Evolutionary conservation across 345 rosid genomes (phyloP).

Genomic region (Citrus glauca): DNA sequence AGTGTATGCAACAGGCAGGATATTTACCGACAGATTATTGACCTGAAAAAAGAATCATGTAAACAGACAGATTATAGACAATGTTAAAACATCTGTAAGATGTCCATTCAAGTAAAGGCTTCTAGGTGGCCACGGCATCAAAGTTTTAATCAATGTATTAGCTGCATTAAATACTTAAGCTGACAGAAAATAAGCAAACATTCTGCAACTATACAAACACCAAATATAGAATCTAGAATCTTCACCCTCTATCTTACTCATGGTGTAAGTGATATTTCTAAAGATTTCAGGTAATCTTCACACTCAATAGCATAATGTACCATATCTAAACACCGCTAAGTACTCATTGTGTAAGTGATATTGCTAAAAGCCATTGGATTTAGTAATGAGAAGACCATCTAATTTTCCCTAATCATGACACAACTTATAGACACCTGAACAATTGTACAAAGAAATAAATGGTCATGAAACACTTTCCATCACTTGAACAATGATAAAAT

Average conservation of each 20-base stretch:
- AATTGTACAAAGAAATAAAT: not conserved
- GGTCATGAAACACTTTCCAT: not conserved
- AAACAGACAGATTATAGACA: not conserved
- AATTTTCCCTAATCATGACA: not conserved
- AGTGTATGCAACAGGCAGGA: slow-evolving; percentile 57
- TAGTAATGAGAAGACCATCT: not conserved
- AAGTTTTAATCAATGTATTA: not conserved
- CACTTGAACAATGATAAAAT: not conserved
- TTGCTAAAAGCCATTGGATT: not conserved
- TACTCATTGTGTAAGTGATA: too few relatives aligned
- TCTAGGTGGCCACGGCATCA: not conserved
- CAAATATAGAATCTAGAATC: not conserved
- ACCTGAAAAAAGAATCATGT: slow-evolving; percentile 38
- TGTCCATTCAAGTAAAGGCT: slow-evolving; percentile 5
- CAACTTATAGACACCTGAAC: not conserved
- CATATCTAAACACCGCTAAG: not conserved
- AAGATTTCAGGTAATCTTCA: not conserved
- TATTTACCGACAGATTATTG: slow-evolving; percentile 64
- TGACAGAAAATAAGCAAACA: not conserved
- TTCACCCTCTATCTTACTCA: not conserved
- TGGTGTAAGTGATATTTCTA: too few relatives aligned
- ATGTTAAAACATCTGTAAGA: not conserved
- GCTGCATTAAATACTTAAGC: not conserved
- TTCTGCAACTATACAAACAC: not conserved
- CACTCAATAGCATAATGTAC: not conserved